Base-by-base conservation (phyloP, 1,139 yeast genomes). In the Hemisphaericaspora subhashii region DNA sequence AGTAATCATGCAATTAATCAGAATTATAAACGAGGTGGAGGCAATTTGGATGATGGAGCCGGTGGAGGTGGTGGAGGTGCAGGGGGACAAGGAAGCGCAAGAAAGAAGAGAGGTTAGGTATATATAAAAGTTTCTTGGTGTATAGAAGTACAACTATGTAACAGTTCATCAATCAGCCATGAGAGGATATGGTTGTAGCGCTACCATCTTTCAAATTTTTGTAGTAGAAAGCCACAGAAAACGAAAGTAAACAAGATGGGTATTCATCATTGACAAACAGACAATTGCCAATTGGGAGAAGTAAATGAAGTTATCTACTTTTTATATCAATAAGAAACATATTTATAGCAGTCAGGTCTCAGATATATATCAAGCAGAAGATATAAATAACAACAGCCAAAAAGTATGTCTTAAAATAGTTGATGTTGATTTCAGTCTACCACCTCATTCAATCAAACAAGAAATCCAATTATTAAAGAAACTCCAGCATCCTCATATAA, bases 381-480 rank as follows among this genome's bases (percentile, higher is more conserved):
- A 57, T 24, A 26, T 22, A 5, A 37, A 39, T 1, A 47, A 39
- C 4, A 44, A 48, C 1, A 11, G n/a, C n/a, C n/a, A 31, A 8
- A 16, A 35, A 8, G 66, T 66, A 15, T 70, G 72, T 16, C 52
- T 72, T 35, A 72, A 72, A 42, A 57, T 65, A 10, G 69, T 70
- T 17, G 77, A 71, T 48, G 48, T 52, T 33, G 77, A 71, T 47
- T 53, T 69, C 28, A 46, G 52, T 27, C 41, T 57, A 20, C 63
- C 66, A 26, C 77, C 77, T 6, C 77, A 72, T 50, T 54, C 65
- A 41, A 55, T 68, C 28, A 39, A 49, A n/a, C 53, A 56, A 33
- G 77, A 72, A 47, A 54, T 70, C 25, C 35, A 39, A 11, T 50
- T 68, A 5, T 46, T 70, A 8, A 46, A 56, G 41, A 39, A 43